Evolutionary conservation across 1,284 basidiomycete genomes (phyloP), one percentile per base, ranked within the genome.

Genomic region (Earliella scabrosa): DNA sequence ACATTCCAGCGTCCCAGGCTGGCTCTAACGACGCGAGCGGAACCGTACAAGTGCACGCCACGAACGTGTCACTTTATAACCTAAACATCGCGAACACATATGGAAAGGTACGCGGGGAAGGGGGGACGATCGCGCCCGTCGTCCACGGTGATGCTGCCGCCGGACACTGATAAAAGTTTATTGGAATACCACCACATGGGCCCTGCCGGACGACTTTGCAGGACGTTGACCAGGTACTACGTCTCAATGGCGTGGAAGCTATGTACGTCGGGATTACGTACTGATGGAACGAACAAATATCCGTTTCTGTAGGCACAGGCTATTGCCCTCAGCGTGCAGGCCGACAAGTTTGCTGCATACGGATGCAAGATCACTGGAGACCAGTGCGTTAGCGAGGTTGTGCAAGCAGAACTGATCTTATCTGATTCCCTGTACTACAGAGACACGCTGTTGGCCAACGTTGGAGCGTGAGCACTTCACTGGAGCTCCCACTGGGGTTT

Each of bases 21-120:
- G 81, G 78, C 6, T 82, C 81, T 4, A 76, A 85, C 62, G 82
- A 84, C 60, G 76, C 77, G 2, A 80, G 79, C 55, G 82, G 82
- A 6, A 83, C 82, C 1, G 67, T 85, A 26, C 77, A 81, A 32
- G 72, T 83, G 31, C 79, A 83, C 66, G 79, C 78, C 54, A 66
- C 80, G 56, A 71, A 80, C 56, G 81, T 83, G 60, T 73, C 71
- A 50, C 72, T 84, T 71, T 85, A 84, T 66, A 84, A 84, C 56
- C 73, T 84, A 41, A 78, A 85, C 59, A 76, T 85, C 36, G 76
- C 75, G 50, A 85, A 85, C 63, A 80, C 77, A 0, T 81, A 75
- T 56, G 83, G 82, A 1, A 60, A 69, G n/a, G 80, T 61, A 40
- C 41, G 58, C 49, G 36, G 26, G 5, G 24, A 7, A 6, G 21